Conservation (phyloP, 2,329 filamentous ascomycete genomes). For the Colletotrichum sp. region DNA sequence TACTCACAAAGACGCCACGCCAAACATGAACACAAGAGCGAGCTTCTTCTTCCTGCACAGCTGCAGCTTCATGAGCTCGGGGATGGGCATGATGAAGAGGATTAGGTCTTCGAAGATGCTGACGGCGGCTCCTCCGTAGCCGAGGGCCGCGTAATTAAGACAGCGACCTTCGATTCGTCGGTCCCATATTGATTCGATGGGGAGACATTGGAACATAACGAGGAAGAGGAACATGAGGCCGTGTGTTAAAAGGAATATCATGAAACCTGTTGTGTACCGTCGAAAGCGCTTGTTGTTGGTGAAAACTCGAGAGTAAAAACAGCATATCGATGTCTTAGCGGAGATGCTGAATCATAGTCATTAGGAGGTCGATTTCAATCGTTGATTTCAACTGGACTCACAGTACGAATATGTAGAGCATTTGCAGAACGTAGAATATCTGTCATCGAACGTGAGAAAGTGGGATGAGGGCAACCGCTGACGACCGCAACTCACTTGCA, state of each 20-base stretch:
- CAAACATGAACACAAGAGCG: conserved; percentile 20
- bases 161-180: neutral
- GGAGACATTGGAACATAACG: conserved; percentile 23
- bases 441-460: neutral
- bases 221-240: conserved; percentile 22
- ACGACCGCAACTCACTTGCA: neutral
- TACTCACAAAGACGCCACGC: conserved; percentile 21
- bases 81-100: conserved; percentile 19
- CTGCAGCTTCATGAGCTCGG: conserved; percentile 17
- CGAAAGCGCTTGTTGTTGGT: conserved; percentile 1
- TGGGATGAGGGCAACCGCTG: rapidly evolving
- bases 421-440: conserved; percentile 24
- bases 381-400: neutral
- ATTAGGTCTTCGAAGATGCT: conserved; percentile 22
- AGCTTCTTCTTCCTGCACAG: conserved; percentile 2
- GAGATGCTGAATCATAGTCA: neutral
- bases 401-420: conserved; percentile 27
- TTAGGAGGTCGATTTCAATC: rapidly evolving
- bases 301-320: conserved; percentile 27
- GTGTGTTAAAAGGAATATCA: conserved; percentile 14
- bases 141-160: conserved; percentile 2
- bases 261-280: neutral
- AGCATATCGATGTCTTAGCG: conserved; percentile 27
- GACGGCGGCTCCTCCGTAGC: conserved; percentile 7
- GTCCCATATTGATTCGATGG: conserved; percentile 21